phyloP scores from a whole-genome alignment of 208 protist species.

The Spongospora subterranea region DNA sequence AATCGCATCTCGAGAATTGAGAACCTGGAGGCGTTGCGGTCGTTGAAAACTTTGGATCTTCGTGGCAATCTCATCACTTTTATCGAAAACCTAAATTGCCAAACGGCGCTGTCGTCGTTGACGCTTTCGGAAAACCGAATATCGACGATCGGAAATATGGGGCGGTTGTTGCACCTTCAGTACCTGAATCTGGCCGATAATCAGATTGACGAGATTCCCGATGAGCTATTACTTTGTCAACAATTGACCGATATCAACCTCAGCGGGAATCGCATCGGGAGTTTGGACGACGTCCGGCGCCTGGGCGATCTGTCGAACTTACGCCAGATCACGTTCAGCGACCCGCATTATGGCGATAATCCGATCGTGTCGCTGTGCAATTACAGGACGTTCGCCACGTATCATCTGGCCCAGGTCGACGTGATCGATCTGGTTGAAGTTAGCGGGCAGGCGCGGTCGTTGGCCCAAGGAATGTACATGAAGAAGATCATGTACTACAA shows the following conservation, averaged over 20 bases:
- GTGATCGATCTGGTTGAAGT: slow-evolving; percentile 83
- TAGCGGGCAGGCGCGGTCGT: slow-evolving; percentile 79
- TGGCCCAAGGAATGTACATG: slow-evolving; percentile 83
- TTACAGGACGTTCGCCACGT: slow-evolving; percentile 87
- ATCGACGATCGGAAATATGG: not conserved
- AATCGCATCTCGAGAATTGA: slow-evolving; percentile 66
- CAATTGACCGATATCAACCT: slow-evolving; percentile 87
- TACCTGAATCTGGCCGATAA: not conserved
- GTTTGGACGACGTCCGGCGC: slow-evolving; percentile 83
- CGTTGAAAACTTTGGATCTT: slow-evolving; percentile 62
- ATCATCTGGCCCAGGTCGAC: slow-evolving; percentile 75
- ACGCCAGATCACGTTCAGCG: slow-evolving; percentile 79
- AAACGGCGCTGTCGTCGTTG: not conserved
- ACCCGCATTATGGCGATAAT: slow-evolving; percentile 88
- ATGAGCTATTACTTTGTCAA: not conserved
- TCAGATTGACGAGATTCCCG: not conserved
- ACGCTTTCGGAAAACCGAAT: slow-evolving; percentile 12
- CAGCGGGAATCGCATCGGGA: slow-evolving; percentile 81
- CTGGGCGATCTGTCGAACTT: slow-evolving; percentile 79
- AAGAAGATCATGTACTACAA: slow-evolving; percentile 93
- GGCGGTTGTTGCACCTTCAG: not conserved
- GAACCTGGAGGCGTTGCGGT: slow-evolving; percentile 29
- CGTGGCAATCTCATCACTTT: slow-evolving; percentile 63
- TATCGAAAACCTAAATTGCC: slow-evolving; percentile 57
- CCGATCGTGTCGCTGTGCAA: slow-evolving; percentile 88